phyloP scores from a whole-genome alignment of 2,329 filamentous ascomycete genomes.

The Xylariales sp. region DNA sequence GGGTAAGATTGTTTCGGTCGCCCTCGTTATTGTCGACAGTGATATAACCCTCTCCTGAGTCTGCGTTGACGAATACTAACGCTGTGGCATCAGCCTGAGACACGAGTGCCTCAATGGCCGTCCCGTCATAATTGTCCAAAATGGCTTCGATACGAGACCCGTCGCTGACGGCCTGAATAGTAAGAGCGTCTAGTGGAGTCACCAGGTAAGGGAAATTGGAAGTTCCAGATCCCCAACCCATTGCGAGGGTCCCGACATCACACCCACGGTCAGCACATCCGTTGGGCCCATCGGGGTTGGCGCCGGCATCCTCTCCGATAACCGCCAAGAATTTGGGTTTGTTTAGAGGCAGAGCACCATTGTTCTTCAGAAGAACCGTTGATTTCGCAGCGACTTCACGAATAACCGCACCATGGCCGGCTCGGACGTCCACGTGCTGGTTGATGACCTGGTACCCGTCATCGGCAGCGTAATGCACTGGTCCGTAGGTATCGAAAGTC shows the following conservation, averaged over 20 bases:
- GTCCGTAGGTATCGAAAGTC: not conserved
- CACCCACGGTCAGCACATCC: constrained; percentile 67
- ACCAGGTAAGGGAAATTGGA: not conserved
- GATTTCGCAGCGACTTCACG: constrained; percentile 71
- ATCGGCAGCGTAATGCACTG: constrained; percentile 50
- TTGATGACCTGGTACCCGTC: constrained; percentile 66
- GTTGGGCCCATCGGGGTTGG: constrained; percentile 72
- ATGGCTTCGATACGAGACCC: no score
- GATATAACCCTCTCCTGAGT: no score
- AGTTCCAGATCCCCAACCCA: not conserved
- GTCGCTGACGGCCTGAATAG: not conserved
- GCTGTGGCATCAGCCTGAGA: no score
- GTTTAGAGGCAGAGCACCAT: constrained; percentile 52
- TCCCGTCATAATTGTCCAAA: no score
- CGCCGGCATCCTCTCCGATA: constrained; percentile 78
- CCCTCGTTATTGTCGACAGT: no score
- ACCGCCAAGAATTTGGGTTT: constrained; percentile 69
- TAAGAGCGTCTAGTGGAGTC: not conserved
- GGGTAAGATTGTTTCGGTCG: constrained; percentile 60
- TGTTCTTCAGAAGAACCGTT: constrained; percentile 37
- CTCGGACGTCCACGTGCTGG: constrained; percentile 72
- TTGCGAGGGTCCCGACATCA: constrained; percentile 22
- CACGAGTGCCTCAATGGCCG: no score
- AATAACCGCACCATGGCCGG: constrained; percentile 64
- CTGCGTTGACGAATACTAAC: no score